Percentiles rank a stretch among this genome's conserved stretches.
Evolutionary conservation across 192 early-diverging fungal species (phyloP).

Genomic region (Piromyces finnis): DNA sequence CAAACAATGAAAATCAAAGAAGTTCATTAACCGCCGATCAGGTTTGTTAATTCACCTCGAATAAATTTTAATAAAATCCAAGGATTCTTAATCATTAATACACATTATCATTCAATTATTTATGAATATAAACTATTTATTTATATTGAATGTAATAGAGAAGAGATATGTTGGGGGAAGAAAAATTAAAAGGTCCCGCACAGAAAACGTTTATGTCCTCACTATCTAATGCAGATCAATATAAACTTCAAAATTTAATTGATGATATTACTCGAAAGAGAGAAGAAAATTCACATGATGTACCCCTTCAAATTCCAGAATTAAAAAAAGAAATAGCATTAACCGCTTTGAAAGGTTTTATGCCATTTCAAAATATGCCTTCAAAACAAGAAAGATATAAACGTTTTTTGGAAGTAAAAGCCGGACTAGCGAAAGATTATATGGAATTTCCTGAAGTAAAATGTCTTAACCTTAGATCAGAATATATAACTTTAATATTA

Average conservation of each 20-base stretch:
- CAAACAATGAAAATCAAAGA: neutral
- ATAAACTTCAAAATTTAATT: constrained; percentile 30
- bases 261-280: constrained; percentile 11
- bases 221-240: constrained; percentile 43
- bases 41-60: too few species aligned
- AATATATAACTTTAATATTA: too few species aligned
- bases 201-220: constrained; percentile 53
- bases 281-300: neutral
- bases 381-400: constrained; percentile 59
- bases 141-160: too few species aligned
- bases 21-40: neutral
- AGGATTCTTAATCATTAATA: too few species aligned
- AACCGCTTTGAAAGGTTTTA: constrained; percentile 55
- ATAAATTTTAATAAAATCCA: too few species aligned
- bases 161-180: constrained; percentile 50
- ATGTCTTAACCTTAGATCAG: too few species aligned
- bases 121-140: too few species aligned
- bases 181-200: constrained; percentile 30
- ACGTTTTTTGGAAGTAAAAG: constrained; percentile 41
- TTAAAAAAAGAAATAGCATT: constrained; percentile 45
- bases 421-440: constrained; percentile 14
- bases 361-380: constrained; percentile 51
- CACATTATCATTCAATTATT: too few species aligned
- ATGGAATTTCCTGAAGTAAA: neutral
- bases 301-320: constrained; percentile 10